phyloP scores from a whole-genome alignment of 495 filamentous ascomycete genomes.

The Darksidea phi region DNA sequence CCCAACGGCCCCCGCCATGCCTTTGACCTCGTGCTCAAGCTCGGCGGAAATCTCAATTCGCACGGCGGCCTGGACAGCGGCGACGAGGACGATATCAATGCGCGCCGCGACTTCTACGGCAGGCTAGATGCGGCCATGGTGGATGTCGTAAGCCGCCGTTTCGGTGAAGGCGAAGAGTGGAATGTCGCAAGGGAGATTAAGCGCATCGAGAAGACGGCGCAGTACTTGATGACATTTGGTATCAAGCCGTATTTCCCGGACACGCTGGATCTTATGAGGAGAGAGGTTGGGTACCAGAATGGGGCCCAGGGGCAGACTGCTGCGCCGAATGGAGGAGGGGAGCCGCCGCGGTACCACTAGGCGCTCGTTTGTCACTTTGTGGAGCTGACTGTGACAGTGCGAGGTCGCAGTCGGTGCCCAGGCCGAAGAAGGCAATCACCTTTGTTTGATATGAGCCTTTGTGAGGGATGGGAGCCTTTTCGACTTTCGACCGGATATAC shows the following conservation, averaged over 20 bases:
- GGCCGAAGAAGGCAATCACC: too few species aligned
- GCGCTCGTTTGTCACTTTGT: too few species aligned
- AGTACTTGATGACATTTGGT: slow-evolving; percentile 48
- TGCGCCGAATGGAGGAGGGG: slow-evolving; percentile 15
- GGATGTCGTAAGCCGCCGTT: slow-evolving; percentile 47
- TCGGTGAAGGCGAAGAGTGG: slow-evolving; percentile 50
- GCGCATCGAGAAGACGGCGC: slow-evolving; percentile 52
- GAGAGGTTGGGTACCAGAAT: slow-evolving; percentile 25
- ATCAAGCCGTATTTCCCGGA: slow-evolving; percentile 51
- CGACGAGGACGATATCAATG: slow-evolving; percentile 45
- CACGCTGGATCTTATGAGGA: slow-evolving; percentile 49
- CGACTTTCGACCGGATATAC: too few species aligned
- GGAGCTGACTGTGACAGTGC: too few species aligned
- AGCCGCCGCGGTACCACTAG: slow-evolving; percentile 33
- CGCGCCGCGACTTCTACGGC: slow-evolving; percentile 48
- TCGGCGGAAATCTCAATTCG: slow-evolving; percentile 53
- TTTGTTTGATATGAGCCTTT: too few species aligned
- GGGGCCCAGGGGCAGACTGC: slow-evolving; percentile 3
- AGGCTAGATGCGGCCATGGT: slow-evolving; percentile 49
- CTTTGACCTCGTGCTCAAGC: slow-evolving; percentile 54
- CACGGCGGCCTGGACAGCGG: slow-evolving; percentile 51
- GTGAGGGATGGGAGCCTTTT: too few species aligned
- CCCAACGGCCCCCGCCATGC: slow-evolving; percentile 47
- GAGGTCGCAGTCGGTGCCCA: too few species aligned
- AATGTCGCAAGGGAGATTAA: slow-evolving; percentile 49